Evolutionary conservation across 441 rosid genomes (phyloP), one percentile per base, ranked within the genome.

Genomic region (Lepidium campestre): DNA sequence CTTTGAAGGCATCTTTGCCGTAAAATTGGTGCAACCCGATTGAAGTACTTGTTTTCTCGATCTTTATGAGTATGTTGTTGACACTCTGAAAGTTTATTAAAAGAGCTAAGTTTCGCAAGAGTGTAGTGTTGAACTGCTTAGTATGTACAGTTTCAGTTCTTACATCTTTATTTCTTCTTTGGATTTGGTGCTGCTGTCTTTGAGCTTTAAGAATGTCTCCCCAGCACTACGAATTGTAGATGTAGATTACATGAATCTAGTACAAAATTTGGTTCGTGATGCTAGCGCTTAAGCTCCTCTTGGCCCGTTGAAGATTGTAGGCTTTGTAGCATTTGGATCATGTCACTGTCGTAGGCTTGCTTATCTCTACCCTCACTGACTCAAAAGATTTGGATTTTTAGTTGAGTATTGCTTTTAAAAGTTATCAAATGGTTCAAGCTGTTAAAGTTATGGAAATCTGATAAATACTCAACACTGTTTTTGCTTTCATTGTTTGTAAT

Each of bases 401-500:
- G 36, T 40, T 45, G 7, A 57, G 48, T 46, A 10, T 17, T 29
- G 42, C 10, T 23, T 25, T 32, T 6, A 7, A 19, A 37, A 22
- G 46, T 22, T 18, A 7, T 7, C 20, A 20, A 4, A 7, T 34
- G 10, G 8, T 36, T 29, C 10, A 10, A 27, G 60, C 59, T 56
- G 36, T 39, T 36, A 10, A 8, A 3, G 17, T 6, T 23, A 22
- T 15, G 56, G 31, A 11, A 17, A 5, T 46, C 31, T 12, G 34
- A 2, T 14, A 18, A 14, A 17, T 64, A 39, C 17, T 35, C 46
- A 11, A 15, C 35, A 34, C 37, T 70, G 62, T 22, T 42, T 57
- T 53, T 69, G 61, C 23, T 70, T 34, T 32, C 47, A 14, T 40
- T 42, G 7, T 40, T 22, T 69, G 55, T 57, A 69, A 42, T 52